A percentile compares a stretch with the other conserved stretches of the same genome.
Conservation (phyloP, 2,329 filamentous ascomycete genomes). For the Stagonosporopsis cucurbitacearum region DNA sequence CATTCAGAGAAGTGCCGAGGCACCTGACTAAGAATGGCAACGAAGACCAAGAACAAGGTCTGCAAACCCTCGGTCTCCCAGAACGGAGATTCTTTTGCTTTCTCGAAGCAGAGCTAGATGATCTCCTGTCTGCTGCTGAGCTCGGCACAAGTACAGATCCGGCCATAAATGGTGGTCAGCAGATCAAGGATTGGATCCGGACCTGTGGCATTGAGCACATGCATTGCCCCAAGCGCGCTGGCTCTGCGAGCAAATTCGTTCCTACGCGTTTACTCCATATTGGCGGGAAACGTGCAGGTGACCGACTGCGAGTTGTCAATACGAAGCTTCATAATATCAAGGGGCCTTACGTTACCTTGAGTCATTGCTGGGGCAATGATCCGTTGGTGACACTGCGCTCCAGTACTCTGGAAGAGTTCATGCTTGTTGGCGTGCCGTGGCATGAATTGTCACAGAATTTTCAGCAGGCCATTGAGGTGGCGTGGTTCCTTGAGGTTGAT, state of each 20-base stretch:
- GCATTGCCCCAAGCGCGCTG: conserved; percentile 15
- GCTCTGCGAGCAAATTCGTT: conserved; percentile 6
- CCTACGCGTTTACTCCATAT: conserved; percentile 4
- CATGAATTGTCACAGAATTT: no score
- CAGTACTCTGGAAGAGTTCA: no score
- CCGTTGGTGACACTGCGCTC: no score
- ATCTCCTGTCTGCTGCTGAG: not conserved
- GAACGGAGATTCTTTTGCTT: not conserved
- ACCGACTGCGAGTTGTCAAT: not conserved
- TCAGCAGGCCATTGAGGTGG: no score
- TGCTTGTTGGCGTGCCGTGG: no score
- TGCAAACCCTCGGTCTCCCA: not conserved
- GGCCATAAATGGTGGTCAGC: conserved; percentile 2
- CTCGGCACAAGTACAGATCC: not conserved
- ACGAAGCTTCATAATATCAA: no score
- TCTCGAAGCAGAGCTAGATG: not conserved
- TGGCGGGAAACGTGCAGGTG: conserved; percentile 6
- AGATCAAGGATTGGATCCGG: conserved; percentile 18
- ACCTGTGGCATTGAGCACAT: conserved; percentile 12
- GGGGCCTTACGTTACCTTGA: no score
- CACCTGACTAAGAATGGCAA: not conserved
- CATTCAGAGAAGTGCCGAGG: conserved; percentile 3
- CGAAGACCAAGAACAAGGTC: conserved; percentile 20
- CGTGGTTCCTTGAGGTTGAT: no score
- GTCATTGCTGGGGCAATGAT: no score